These are phyloP conservation scores for Delphinella strobiligena DNA, from an alignment of 2,329 filamentous ascomycete genomes.

Conservation along the genomic window DNA sequence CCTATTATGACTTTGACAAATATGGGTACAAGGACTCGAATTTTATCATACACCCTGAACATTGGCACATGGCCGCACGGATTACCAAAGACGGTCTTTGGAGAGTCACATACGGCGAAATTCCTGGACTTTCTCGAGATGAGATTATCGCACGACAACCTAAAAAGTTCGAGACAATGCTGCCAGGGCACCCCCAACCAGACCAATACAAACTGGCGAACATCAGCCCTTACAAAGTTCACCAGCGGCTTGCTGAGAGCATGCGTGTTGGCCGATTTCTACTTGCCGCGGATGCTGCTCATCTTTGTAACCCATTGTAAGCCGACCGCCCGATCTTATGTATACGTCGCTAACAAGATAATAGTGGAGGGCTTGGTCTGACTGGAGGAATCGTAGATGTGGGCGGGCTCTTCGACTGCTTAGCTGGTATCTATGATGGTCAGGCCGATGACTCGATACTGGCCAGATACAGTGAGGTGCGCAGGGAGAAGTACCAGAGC, in stretches of 20 bases:
- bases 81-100: slow-evolving; percentile 23
- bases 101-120: slow-evolving; percentile 29
- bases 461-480: slow-evolving; percentile 22
- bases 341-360: neutral
- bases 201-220: slow-evolving; percentile 22
- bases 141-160: slow-evolving; percentile 14
- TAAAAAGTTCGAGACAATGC: slow-evolving; percentile 15
- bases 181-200: slow-evolving; percentile 10
- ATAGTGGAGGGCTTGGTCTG: slow-evolving; percentile 15
- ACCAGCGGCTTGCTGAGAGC: slow-evolving; percentile 24
- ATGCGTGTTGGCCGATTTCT: slow-evolving; percentile 23
- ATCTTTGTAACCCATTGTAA: slow-evolving; percentile 19
- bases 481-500: slow-evolving; percentile 22
- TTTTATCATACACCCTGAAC: slow-evolving; percentile 25
- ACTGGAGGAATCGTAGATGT: slow-evolving; percentile 17
- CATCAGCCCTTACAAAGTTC: slow-evolving; percentile 29
- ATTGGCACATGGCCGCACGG: slow-evolving; percentile 20
- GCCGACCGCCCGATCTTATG: slow-evolving; percentile 1
- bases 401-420: slow-evolving; percentile 15
- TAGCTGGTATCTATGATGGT: slow-evolving; percentile 15
- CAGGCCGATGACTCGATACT: slow-evolving; percentile 19
- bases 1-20: slow-evolving; percentile 23
- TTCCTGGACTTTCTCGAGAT: slow-evolving; percentile 16
- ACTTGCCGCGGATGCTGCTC: slow-evolving; percentile 29
- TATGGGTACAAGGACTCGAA: slow-evolving; percentile 28